Base-by-base conservation (phyloP, 2,329 filamentous ascomycete species). In the Fusarium annulatum region DNA sequence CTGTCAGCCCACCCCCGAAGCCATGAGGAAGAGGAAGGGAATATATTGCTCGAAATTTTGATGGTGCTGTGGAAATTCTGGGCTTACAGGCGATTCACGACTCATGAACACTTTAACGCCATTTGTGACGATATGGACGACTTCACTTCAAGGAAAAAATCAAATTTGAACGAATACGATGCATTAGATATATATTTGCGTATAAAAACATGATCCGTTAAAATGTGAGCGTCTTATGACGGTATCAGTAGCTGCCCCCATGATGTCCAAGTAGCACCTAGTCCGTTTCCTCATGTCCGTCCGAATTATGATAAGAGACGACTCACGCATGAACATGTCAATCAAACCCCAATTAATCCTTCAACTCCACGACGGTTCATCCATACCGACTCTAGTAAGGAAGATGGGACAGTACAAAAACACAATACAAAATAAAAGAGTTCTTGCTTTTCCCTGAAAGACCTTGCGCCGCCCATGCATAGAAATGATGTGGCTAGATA, bases 1-100 rank as follows among this genome's bases (percentile, higher is more conserved):
- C 85, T 19, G 67, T 80, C 42, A 82, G 77, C 45, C 72, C 78
- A 48, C 80, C 80, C 30, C 73, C 78, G n/a, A 76, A 72, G 45
- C 64, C 73, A 21, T 77, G 49, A 60, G 34, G n/a, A 42, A 28
- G 19, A n/a, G 23, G 9, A 34, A 14, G 28, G 23, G 9, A 30
- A 15, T n/a, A 52, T 11, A 12, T 33, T 33, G 15, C 38, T 30
- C 19, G 33, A 36, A 15, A 18, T 42, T 62, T 63, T 59, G 55
- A 26, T 36, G 33, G 18, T 23, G n/a, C n/a, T 58, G 39, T 42
- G 42, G 41, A 53, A 34, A 46, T 21, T 39, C n/a, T 72, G 63
- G 58, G 58, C 46, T 56, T 56, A 45, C n/a, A 57, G 14, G 26
- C 34, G 36, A 57, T 55, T 73, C 39, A 74, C 52, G 71, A 74